Evolutionary conservation across 2,329 filamentous ascomycete genomes (phyloP).

Genomic region (Ascochyta viciae-villosae): DNA sequence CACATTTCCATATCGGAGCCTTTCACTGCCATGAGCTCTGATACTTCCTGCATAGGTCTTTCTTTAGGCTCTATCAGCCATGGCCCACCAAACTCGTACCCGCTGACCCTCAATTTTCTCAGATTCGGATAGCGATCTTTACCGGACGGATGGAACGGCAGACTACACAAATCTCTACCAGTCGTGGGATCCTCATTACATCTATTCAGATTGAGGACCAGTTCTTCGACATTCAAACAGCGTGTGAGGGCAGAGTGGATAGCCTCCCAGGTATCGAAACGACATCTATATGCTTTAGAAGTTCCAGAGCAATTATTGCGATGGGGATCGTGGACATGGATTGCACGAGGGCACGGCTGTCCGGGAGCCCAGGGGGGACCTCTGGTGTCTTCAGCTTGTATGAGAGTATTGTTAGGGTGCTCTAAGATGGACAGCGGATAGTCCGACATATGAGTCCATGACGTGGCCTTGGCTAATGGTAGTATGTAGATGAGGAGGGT

Average conservation of each 20-base stretch:
- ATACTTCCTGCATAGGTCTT: not conserved
- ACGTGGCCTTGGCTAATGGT: no score
- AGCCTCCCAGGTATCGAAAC: not conserved
- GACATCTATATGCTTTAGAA: not conserved
- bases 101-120: not conserved
- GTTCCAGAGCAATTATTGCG: not conserved
- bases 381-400: not conserved
- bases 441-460: not conserved
- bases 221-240: not conserved
- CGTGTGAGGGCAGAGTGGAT: not conserved
- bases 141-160: not conserved
- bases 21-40: not conserved
- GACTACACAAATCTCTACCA: not conserved
- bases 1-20: not conserved
- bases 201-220: not conserved
- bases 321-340: not conserved
- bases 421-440: not conserved
- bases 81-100: not conserved
- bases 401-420: not conserved
- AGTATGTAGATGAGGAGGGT: no score
- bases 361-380: not conserved
- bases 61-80: not conserved
- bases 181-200: not conserved
- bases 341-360: not conserved
- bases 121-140: not conserved